phyloP scores from a whole-genome alignment of 371 early-diverging fungal genomes.

The Haplosporangium sp. region DNA sequence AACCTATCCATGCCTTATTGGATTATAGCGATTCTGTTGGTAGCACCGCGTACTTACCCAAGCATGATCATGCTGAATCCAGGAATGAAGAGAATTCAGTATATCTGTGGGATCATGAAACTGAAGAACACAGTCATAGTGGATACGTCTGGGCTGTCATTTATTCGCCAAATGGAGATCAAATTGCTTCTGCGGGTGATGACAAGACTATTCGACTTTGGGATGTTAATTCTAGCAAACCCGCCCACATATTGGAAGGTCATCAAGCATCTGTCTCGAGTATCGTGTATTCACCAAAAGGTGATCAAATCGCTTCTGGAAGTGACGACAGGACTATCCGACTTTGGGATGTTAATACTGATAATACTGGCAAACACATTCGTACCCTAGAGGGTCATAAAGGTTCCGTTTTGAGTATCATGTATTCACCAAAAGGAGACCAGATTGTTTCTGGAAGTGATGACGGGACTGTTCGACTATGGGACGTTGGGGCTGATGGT shows the following conservation, averaged over 20 bases:
- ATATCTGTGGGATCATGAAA: too few relatives aligned
- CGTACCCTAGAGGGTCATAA: background rate
- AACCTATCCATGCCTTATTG: background rate
- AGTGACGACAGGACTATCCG: background rate
- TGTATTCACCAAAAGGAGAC: background rate
- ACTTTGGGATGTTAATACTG: too few relatives aligned
- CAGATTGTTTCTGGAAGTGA: background rate
- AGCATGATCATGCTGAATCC: too few relatives aligned
- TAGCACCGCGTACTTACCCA: too few relatives aligned
- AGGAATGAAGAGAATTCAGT: too few relatives aligned
- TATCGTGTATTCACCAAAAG: background rate
- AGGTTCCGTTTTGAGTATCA: background rate
- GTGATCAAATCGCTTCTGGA: background rate
- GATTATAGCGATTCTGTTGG: too few relatives aligned
- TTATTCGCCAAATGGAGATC: background rate
- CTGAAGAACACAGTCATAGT: too few relatives aligned
- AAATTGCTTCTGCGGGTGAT: background rate
- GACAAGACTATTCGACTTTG: background rate
- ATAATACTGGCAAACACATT: too few relatives aligned
- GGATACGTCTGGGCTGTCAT: too few relatives aligned
- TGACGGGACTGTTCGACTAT: slow-evolving; percentile 2
- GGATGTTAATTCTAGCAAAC: background rate
- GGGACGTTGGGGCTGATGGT: too few relatives aligned
- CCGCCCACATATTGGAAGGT: background rate
- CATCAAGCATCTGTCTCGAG: background rate